Base-by-base conservation (phyloP, 148 eudicot species). In the Oxyria digyna region DNA sequence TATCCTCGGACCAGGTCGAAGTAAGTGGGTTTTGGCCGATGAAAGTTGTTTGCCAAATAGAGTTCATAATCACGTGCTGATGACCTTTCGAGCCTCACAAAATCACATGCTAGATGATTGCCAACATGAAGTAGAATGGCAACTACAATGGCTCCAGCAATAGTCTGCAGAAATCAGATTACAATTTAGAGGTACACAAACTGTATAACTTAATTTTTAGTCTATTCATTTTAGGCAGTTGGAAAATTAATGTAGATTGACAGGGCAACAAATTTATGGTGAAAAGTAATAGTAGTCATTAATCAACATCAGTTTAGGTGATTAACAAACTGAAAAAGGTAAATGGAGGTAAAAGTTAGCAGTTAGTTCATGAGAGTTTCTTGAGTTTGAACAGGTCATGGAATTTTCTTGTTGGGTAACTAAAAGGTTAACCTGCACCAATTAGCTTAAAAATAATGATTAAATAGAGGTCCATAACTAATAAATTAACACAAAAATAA, bases 141-240 rank as follows among this genome's bases (percentile, higher is more conserved):
- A 66, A 85, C 41, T 62, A 85, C 84, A 74, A 95, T 88, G 68
- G 97, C 96, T 32, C 82, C 96, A 26, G 99, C 91, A 72, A 95
- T 78, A 37, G 93, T 87, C 99, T 95, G 77, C 81, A 81, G 27
- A 59, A 13, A 59, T 29, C 65, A 35, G 31, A 38, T 10, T 10
- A 38, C 3, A 62, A 27, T 31, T 65, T 3, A 35, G 18, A 15
- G 4, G 6, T n/a, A n/a, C n/a, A n/a, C n/a, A n/a, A n/a, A n/a
- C n/a, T n/a, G n/a, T n/a, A n/a, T n/a, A n/a, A n/a, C n/a, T n/a
- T 32, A 13, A 4, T 57, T 23, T 50, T 20, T 14, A 52, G 12
- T 20, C 4, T 52, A 15, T 23, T 24, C 32, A 20, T 24, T 54
- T 23, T 21, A 8, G 27, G 62, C 32, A 23, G 3, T 54, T 24